Evolutionary conservation across 345 rosid genomes (phyloP).

Genomic region (Salix arbutifolia): DNA sequence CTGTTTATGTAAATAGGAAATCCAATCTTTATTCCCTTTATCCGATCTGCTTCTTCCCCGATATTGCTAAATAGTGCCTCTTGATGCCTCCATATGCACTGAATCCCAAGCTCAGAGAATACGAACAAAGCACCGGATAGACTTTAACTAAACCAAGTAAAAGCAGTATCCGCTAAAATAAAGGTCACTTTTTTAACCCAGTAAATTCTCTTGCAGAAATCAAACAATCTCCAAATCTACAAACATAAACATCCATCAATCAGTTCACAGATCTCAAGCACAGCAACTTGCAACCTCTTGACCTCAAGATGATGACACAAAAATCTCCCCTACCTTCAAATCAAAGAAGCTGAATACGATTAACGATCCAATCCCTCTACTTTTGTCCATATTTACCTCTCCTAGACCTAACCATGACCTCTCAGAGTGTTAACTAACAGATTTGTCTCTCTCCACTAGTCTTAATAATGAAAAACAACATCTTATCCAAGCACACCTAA

Average conservation of each 20-base stretch:
- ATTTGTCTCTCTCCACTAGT: conserved; percentile 6
- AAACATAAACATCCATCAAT: background rate
- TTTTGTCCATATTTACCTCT: background rate
- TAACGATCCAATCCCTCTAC: background rate
- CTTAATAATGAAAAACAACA: background rate
- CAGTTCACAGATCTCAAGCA: conserved; percentile 1
- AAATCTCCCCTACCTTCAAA: background rate
- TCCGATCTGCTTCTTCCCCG: conserved; percentile 8
- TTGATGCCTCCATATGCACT: conserved; percentile 7
- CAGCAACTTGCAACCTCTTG: background rate
- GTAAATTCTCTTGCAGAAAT: conserved; percentile 8
- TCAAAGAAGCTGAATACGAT: background rate
- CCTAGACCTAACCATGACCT: background rate
- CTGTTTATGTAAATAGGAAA: conserved; percentile 10
- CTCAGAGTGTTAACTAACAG: conserved; percentile 4
- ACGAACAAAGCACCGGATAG: background rate
- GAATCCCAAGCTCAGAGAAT: conserved; percentile 2
- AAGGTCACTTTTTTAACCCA: conserved; percentile 6
- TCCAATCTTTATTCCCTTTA: conserved; percentile 8
- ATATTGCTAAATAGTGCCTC: background rate
- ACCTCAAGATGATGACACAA: background rate
- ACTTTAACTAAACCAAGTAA: conserved; percentile 3
- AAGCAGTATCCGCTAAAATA: conserved; percentile 1
- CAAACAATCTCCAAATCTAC: conserved; percentile 11
- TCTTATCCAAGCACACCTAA: conserved; percentile 1